phyloP scores from a whole-genome alignment of 768 basidiomycete genomes.

The Amanita pseudoporphyria region DNA sequence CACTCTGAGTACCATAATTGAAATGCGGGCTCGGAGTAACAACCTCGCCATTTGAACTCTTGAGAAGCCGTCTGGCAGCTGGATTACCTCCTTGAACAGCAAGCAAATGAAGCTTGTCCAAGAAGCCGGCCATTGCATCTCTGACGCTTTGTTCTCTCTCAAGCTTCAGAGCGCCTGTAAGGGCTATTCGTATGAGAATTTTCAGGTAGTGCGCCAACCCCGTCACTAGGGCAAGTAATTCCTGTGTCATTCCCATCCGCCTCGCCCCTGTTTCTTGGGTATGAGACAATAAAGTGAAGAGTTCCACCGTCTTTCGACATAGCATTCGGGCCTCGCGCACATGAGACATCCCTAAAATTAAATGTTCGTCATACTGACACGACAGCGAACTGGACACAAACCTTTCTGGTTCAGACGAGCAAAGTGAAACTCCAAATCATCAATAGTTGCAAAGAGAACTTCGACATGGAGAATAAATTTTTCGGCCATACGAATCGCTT shows the following conservation, averaged over 20 bases:
- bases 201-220: constrained; percentile 99
- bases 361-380: background rate
- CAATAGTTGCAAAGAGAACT: constrained; percentile 92
- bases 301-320: constrained; percentile 97
- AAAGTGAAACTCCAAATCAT: constrained; percentile 91
- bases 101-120: constrained; percentile 88
- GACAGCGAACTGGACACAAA: constrained; percentile 25
- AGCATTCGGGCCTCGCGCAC: constrained; percentile 97
- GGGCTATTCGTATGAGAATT: constrained; percentile 95
- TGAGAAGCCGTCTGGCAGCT: constrained; percentile 64
- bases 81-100: constrained; percentile 82
- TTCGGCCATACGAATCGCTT: constrained; percentile 97
- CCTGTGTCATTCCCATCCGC: constrained; percentile 94
- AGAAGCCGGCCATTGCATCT: constrained; percentile 81
- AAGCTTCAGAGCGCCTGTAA: constrained; percentile 91
- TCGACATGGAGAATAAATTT: constrained; percentile 98
- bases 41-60: constrained; percentile 61
- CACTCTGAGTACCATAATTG: constrained; percentile 74
- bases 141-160: constrained; percentile 82
- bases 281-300: constrained; percentile 92
- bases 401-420: constrained; percentile 74
- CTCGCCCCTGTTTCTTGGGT: constrained; percentile 89
- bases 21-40: constrained; percentile 29
- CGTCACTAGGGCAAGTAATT: constrained; percentile 92
- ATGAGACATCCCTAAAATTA: constrained; percentile 83